Base-by-base conservation (phyloP, 768 basidiomycete genomes). In the Lentinula lateritia region DNA sequence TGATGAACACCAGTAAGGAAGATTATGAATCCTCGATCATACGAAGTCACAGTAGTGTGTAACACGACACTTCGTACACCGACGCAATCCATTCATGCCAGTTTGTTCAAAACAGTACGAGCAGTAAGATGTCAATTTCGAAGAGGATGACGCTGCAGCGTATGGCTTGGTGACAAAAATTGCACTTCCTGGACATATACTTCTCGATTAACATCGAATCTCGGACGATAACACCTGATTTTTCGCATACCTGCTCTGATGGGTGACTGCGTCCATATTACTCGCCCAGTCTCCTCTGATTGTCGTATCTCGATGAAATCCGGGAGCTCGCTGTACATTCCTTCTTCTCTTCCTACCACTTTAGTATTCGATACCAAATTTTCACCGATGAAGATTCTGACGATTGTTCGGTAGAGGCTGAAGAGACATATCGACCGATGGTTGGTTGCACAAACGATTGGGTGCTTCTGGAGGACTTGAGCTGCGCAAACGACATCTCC, bases 31-130 rank as follows among this genome's bases (percentile, higher is more conserved):
- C 18, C 2, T 28, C 28, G 13, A 41, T 74, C 87, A 41, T 68
- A 93, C 92, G 15, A 76, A 64, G 58, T 87, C 81, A 69, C 96
- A 98, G 67, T 98, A 98, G 67, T 83, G 80, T 0, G 92, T 69
- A 0, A 75, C 73, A 53, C 81, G 82, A 70, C 96, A 98, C 5
- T 76, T 78, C 0, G 88, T 83, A 71, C 96, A 98, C 53, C 90
- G 78, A 68, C 84, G 87, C 61, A 94, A 69, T 0, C 75, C 71
- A 18, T 69, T 61, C 0, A 72, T 34, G 1, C 72, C 64, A 12
- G 79, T 71, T 1, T 77, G 67, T 0, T 73, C 75, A 45, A 80
- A 78, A 66, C 94, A 97, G 6, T 78, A 78, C 1, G 91, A 89
- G 66, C 94, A 97, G 69, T 87, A 78, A 1, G 74, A 73, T 12